phyloP scores from a whole-genome alignment of 306 rosid genomes.

The Fagus crenata region DNA sequence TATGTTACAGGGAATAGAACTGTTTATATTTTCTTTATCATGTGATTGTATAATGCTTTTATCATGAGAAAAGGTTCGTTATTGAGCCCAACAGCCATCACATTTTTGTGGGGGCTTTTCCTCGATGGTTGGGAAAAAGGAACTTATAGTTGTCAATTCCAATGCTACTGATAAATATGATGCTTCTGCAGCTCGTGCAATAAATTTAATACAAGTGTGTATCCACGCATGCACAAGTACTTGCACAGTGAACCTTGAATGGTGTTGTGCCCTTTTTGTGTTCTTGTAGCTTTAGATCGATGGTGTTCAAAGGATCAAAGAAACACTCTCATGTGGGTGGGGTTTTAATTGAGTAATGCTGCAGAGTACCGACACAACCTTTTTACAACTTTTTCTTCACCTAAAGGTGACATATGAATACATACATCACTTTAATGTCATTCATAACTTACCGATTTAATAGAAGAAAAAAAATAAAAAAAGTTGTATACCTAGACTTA shows the following conservation, averaged over 20 bases:
- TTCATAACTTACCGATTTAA: no score
- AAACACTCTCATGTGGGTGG: conserved; percentile 26
- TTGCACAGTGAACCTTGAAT: background rate
- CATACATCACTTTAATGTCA: no score
- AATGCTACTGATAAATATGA: no score
- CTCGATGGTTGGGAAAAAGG: conserved; percentile 18
- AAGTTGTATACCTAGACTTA: no score
- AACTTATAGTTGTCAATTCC: no score
- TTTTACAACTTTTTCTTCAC: no score
- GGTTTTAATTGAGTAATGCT: conserved; percentile 6
- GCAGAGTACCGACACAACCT: no score
- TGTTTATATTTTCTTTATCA: background rate
- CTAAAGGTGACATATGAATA: no score
- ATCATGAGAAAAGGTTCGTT: background rate
- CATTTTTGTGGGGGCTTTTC: conserved; percentile 35
- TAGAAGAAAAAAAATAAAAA: no score
- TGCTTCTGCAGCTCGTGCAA: no score
- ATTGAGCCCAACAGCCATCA: conserved; percentile 35
- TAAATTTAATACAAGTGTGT: no score
- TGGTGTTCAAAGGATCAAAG: conserved; percentile 20
- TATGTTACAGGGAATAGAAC: no score
- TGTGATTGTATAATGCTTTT: background rate
- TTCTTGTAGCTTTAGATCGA: conserved; percentile 24
- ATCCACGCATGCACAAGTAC: background rate
- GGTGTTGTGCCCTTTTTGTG: background rate